Evolutionary conservation across 148 eudicot genomes (phyloP).

Genomic region (Amaranthus palmeri): DNA sequence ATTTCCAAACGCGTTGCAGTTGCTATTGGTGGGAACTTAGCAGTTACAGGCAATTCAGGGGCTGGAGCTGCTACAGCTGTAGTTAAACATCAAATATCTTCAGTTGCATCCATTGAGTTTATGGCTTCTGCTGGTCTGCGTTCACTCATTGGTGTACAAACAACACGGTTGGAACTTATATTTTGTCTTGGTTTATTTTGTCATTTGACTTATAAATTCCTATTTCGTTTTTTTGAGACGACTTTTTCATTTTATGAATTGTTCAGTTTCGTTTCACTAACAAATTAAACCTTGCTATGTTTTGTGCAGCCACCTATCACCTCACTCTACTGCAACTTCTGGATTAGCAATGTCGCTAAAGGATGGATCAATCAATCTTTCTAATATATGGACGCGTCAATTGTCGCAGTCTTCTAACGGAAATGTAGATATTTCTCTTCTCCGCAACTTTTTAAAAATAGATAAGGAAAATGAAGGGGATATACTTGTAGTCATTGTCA

Average conservation of each 20-base stretch:
- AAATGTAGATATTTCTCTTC: conserved; percentile 43
- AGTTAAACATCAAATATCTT: conserved; percentile 69
- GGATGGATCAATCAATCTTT: conserved; percentile 85
- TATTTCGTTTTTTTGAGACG: background rate
- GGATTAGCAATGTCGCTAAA: conserved; percentile 69
- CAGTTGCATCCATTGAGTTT: conserved; percentile 61
- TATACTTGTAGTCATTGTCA: background rate
- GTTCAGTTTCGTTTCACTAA: conserved; percentile 2
- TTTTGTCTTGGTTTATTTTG: conserved; percentile 9
- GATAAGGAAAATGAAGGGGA: background rate
- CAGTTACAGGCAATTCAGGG: conserved; percentile 67
- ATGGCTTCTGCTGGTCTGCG: conserved; percentile 84
- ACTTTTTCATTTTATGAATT: conserved; percentile 1
- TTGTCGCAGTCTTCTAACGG: conserved; percentile 68
- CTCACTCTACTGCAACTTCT: conserved; percentile 72
- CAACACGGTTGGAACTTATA: conserved; percentile 52
- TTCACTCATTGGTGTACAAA: conserved; percentile 68
- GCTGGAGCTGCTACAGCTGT: conserved; percentile 69
- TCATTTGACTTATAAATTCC: background rate
- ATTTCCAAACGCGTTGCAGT: conserved; percentile 63
- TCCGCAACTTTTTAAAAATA: background rate
- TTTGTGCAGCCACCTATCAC: conserved; percentile 62
- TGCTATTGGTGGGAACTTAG: conserved; percentile 83
- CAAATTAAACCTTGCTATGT: background rate
- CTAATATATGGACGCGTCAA: conserved; percentile 89